Evolutionary conservation across 2,329 filamentous ascomycete genomes (phyloP).

Genomic region (Aspergillus ibericus): DNA sequence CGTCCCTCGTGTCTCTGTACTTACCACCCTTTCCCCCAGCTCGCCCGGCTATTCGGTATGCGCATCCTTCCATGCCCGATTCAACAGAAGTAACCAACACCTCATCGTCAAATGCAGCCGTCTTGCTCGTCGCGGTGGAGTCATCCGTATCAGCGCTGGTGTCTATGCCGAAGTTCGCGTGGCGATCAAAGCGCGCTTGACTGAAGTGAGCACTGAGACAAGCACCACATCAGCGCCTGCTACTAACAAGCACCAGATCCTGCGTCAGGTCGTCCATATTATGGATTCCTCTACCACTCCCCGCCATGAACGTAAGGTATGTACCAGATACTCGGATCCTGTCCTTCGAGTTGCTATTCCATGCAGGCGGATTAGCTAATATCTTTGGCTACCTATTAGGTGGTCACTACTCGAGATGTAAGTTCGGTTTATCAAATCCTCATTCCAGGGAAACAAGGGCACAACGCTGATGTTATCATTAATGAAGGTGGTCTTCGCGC

Average conservation of each 20-base stretch:
- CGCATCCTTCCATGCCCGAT: not conserved
- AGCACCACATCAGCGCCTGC: not conserved
- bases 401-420: slow-evolving; percentile 18
- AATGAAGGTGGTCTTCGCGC: slow-evolving; percentile 16
- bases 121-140: slow-evolving; percentile 39
- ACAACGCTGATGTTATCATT: too few species aligned
- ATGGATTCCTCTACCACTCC: slow-evolving; percentile 20
- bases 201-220: slow-evolving; percentile 1
- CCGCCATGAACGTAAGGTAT: slow-evolving; percentile 12
- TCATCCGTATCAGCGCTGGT: slow-evolving; percentile 27
- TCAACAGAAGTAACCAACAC: not conserved
- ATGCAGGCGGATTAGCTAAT: not conserved
- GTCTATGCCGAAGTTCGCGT: slow-evolving; percentile 32
- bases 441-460: too few species aligned
- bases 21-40: slow-evolving; percentile 21
- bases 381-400: slow-evolving; percentile 6
- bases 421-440: too few species aligned
- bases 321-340: not conserved
- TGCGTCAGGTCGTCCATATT: slow-evolving; percentile 22
- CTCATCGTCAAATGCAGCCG: slow-evolving; percentile 19
- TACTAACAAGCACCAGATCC: slow-evolving; percentile 17
- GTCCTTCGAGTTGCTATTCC: not conserved
- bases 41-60: slow-evolving; percentile 32
- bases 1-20: not conserved
- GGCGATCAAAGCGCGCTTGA: slow-evolving; percentile 21